A percentile compares a stretch with the other conserved stretches of the same genome.
These are phyloP conservation scores for Lablab purpureus DNA, from an alignment of 306 rosid species.

Conservation along the genomic window DNA sequence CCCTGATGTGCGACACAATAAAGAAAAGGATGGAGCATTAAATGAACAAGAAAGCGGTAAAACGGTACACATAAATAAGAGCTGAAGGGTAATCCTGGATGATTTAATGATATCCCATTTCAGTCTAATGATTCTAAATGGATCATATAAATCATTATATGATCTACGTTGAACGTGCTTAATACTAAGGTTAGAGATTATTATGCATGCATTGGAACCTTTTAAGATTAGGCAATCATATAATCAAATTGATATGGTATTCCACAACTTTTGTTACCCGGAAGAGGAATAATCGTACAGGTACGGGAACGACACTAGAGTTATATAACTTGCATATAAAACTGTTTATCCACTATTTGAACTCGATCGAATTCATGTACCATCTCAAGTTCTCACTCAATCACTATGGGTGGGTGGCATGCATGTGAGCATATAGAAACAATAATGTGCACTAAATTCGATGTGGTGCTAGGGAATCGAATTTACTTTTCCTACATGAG, in stretches of 20 bases:
- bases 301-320: not conserved
- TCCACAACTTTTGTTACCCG: not conserved
- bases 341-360: not conserved
- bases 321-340: not conserved
- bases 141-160: too few relatives aligned
- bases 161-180: not conserved
- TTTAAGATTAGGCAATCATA: not conserved
- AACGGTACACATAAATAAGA: not conserved
- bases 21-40: slow-evolving; percentile 35
- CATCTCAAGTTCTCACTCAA: not conserved
- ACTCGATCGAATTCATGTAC: not conserved
- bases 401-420: not conserved
- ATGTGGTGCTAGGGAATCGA: slow-evolving; percentile 23
- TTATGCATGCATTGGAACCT: not conserved
- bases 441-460: slow-evolving; percentile 17
- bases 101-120: slow-evolving; percentile 16
- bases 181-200: not conserved
- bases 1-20: slow-evolving; percentile 63
- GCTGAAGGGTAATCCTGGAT: slow-evolving; percentile 28
- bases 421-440: not conserved
- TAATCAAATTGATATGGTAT: not conserved
- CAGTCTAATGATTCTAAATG: not conserved
- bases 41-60: slow-evolving; percentile 34
- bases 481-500: not conserved
- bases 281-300: not conserved